These are phyloP conservation scores for Cymbopogon citratus DNA, from an alignment of 176 grass and related monocot genomes.

Conservation along the genomic window DNA sequence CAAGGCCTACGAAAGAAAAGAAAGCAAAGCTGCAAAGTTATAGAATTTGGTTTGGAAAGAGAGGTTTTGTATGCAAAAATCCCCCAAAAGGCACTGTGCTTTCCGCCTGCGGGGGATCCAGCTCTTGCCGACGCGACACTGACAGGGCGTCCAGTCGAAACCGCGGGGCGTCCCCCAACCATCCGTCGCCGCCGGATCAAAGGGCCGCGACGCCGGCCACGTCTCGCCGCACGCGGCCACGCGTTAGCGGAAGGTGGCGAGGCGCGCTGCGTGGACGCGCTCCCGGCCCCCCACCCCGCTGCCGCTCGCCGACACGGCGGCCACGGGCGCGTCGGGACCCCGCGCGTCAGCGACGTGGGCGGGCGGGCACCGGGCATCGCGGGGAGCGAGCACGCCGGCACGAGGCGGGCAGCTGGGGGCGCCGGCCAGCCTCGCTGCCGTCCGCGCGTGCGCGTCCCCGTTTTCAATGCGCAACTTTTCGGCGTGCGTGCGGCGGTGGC, in stretches of 20 bases:
- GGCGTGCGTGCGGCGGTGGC: conserved; percentile 3
- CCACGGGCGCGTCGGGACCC: not conserved
- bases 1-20: too few relatives aligned
- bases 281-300: conserved; percentile 7
- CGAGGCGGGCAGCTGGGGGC: not conserved
- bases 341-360: not conserved
- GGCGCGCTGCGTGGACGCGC: conserved; percentile 45
- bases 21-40: too few relatives aligned
- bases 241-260: conserved; percentile 61
- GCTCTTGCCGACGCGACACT: not conserved
- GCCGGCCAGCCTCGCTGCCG: not conserved
- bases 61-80: not conserved
- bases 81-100: not conserved
- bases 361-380: too few relatives aligned
- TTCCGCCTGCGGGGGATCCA: not conserved
- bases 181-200: conserved; percentile 12
- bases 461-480: not conserved
- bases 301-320: conserved; percentile 1
- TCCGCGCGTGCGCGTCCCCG: not conserved
- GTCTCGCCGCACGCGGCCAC: conserved; percentile 38
- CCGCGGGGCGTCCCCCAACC: conserved; percentile 11
- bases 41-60: not conserved
- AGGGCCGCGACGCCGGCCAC: not conserved
- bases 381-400: not conserved
- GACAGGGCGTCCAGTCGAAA: not conserved